Evolutionary conservation across 805 yeast genomes (phyloP).

Genomic region (Monosporozyma aquatica): DNA sequence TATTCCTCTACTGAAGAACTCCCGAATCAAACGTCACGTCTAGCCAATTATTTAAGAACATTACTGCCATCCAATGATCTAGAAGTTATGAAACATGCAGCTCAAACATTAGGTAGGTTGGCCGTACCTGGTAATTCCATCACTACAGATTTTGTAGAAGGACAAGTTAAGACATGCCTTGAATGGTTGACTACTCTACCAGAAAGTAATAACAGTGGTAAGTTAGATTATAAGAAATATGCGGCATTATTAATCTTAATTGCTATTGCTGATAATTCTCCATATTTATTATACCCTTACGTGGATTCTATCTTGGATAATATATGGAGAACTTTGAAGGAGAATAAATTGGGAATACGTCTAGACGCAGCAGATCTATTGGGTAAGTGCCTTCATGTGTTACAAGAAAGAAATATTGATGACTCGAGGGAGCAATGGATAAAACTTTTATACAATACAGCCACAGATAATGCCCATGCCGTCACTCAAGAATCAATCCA

Average conservation of each 20-base stretch:
- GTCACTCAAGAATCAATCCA: conserved; percentile 60
- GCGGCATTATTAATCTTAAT: conserved; percentile 80
- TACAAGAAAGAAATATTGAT: conserved; percentile 66
- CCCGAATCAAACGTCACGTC: conserved; percentile 80
- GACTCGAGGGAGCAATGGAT: conserved; percentile 65
- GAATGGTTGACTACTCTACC: conserved; percentile 74
- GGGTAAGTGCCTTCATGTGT: conserved; percentile 66
- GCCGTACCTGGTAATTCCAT: conserved; percentile 85
- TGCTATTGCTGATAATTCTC: conserved; percentile 79
- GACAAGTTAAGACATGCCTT: conserved; percentile 77
- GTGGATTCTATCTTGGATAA: conserved; percentile 71
- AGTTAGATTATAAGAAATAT: conserved; percentile 77
- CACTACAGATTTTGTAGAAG: conserved; percentile 88
- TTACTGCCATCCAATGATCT: conserved; percentile 75
- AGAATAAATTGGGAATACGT: conserved; percentile 63
- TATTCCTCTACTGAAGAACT: conserved; percentile 77
- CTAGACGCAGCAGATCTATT: conserved; percentile 78
- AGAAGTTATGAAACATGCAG: conserved; percentile 79
- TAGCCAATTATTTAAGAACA: conserved; percentile 79
- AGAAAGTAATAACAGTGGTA: conserved; percentile 41
- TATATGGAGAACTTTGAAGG: conserved; percentile 82
- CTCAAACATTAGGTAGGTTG: conserved; percentile 76
- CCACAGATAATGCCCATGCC: conserved; percentile 11
- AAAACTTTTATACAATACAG: conserved; percentile 45
- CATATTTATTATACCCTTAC: conserved; percentile 71